These are phyloP conservation scores for Coemansia sp. DNA, from an alignment of 192 early-diverging fungal species.

Conservation along the genomic window DNA sequence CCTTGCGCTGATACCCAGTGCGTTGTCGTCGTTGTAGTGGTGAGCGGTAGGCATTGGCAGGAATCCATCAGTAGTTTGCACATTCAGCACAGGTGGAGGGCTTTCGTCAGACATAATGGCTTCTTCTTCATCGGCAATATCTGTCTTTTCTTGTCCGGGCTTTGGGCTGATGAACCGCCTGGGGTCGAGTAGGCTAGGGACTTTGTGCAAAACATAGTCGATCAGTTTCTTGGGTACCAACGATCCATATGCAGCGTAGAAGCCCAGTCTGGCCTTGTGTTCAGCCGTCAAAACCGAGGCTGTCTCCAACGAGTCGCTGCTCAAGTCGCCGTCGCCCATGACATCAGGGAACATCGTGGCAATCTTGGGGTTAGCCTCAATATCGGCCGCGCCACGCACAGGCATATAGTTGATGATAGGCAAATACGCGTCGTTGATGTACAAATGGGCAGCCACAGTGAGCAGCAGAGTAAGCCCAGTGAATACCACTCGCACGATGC, in stretches of 20 bases:
- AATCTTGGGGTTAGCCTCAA: conserved; percentile 45
- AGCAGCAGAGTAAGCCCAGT: conserved; percentile 57
- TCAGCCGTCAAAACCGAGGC: conserved; percentile 25
- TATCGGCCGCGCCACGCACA: conserved; percentile 46
- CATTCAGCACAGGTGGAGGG: background rate
- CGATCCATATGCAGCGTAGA: conserved; percentile 49
- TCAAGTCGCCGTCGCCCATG: conserved; percentile 23
- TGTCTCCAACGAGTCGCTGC: conserved; percentile 10
- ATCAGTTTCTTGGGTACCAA: conserved; percentile 39
- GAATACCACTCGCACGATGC: conserved; percentile 48
- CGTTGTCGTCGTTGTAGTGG: conserved; percentile 29
- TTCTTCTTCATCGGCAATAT: conserved; percentile 14
- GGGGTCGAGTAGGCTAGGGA: conserved; percentile 39
- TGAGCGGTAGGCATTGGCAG: conserved; percentile 34
- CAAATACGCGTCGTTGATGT: conserved; percentile 64
- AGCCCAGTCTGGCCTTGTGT: conserved; percentile 19
- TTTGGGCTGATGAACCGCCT: background rate
- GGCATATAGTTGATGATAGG: conserved; percentile 65
- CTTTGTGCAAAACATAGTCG: conserved; percentile 34
- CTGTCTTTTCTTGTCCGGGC: background rate
- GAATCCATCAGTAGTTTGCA: background rate
- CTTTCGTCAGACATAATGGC: conserved; percentile 2
- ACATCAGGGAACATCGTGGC: conserved; percentile 40
- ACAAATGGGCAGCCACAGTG: conserved; percentile 59
- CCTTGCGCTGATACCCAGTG: background rate